These are phyloP conservation scores for Astragalus membranaceus DNA, from an alignment of 306 rosid species.

Conservation along the genomic window DNA sequence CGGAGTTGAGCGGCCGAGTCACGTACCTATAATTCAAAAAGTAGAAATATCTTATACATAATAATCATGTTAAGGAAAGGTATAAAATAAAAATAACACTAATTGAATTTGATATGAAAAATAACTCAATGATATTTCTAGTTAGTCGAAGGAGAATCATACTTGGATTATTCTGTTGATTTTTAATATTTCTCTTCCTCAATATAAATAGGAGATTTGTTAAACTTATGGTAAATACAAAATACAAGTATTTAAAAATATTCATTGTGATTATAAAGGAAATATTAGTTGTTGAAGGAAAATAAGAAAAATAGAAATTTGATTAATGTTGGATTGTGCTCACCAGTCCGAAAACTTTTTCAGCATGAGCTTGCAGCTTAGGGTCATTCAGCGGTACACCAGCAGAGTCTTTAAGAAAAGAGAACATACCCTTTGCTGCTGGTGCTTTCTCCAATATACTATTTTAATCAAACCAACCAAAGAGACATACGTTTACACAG, in stretches of 20 bases:
- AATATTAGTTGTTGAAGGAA: not conserved
- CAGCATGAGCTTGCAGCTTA: constrained; percentile 14
- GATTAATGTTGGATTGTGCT: not conserved
- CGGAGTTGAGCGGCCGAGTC: constrained; percentile 18
- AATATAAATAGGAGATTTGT: too few species aligned
- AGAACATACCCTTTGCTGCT: constrained; percentile 21
- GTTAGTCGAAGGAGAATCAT: not conserved
- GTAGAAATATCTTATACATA: too few species aligned
- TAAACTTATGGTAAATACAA: too few species aligned
- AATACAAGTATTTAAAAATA: too few species aligned
- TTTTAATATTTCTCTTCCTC: not conserved
- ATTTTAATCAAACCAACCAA: not conserved
- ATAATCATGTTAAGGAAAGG: too few species aligned
- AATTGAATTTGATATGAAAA: not conserved
- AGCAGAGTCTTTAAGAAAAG: constrained; percentile 17
- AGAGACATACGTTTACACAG: not conserved
- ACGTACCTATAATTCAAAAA: not conserved
- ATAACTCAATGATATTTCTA: not conserved
- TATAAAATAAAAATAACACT: not conserved
- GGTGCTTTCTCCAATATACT: constrained; percentile 35
- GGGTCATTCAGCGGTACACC: constrained; percentile 17
- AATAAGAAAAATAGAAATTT: not conserved
- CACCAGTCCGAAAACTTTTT: constrained; percentile 25
- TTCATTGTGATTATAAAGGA: not conserved
- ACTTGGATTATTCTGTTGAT: not conserved